These are phyloP conservation scores for Arachnomyces sp. DNA, from an alignment of 2,329 filamentous ascomycete species.

Conservation along the genomic window DNA sequence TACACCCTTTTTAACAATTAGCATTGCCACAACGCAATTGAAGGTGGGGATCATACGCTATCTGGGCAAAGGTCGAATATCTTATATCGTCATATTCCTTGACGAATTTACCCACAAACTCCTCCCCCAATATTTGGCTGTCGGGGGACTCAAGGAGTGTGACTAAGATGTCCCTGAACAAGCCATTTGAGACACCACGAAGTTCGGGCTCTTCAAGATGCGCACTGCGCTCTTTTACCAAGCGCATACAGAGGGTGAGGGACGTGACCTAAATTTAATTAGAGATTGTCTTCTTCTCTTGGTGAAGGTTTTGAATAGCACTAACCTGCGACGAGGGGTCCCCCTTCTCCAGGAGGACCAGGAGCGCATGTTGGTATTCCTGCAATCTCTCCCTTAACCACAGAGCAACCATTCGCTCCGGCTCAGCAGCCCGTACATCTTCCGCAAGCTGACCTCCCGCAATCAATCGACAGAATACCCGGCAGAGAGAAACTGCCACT, in stretches of 20 bases:
- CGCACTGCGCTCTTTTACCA: conserved; percentile 71
- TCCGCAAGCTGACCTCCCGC: conserved; percentile 62
- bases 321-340: conserved; percentile 48
- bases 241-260: conserved; percentile 70
- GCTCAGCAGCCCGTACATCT: conserved; percentile 58
- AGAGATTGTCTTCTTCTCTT: no score
- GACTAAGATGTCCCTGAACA: conserved; percentile 58
- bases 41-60: conserved; percentile 52
- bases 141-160: conserved; percentile 52
- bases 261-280: conserved; percentile 48
- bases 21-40: not conserved
- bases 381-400: conserved; percentile 71
- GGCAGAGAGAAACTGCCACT: conserved; percentile 72
- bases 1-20: conserved; percentile 27
- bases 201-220: conserved; percentile 53
- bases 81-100: conserved; percentile 76
- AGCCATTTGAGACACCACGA: conserved; percentile 59
- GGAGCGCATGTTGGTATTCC: conserved; percentile 59
- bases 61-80: conserved; percentile 68
- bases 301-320: no score
- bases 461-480: conserved; percentile 75
- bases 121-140: conserved; percentile 53
- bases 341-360: conserved; percentile 52
- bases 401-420: conserved; percentile 62
- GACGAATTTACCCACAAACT: conserved; percentile 70